Evolutionary conservation across 164 flowering plant genomes (phyloP).

Genomic region (Saururus chinensis): DNA sequence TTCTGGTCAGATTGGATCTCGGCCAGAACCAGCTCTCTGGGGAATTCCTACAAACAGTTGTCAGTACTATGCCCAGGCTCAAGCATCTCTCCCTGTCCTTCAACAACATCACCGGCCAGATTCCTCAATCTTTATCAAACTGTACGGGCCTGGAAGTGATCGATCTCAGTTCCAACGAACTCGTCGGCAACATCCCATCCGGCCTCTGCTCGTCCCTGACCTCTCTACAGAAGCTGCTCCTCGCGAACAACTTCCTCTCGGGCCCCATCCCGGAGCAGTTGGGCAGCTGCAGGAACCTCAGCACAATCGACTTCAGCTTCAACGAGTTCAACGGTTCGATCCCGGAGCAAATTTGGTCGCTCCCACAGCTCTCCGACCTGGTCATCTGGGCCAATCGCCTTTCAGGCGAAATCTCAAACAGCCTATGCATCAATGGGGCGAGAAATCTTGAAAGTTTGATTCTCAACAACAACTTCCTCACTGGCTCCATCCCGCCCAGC

Average conservation of each 20-base stretch:
- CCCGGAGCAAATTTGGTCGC: slow-evolving; percentile 49
- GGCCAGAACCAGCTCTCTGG: slow-evolving; percentile 58
- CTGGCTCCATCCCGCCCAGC: slow-evolving; percentile 53
- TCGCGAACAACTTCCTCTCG: slow-evolving; percentile 45
- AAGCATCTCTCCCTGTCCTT: slow-evolving; percentile 38
- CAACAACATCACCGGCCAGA: slow-evolving; percentile 54
- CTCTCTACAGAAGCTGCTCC: slow-evolving; percentile 32
- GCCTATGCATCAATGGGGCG: slow-evolving; percentile 52
- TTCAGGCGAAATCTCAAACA: slow-evolving; percentile 55
- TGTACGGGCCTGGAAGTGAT: slow-evolving; percentile 44
- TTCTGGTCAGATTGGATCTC: slow-evolving; percentile 38
- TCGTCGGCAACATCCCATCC: slow-evolving; percentile 48
- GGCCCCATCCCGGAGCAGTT: slow-evolving; percentile 53
- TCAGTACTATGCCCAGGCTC: slow-evolving; percentile 37
- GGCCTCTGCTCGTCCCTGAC: slow-evolving; percentile 41
- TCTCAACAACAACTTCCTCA: slow-evolving; percentile 63
- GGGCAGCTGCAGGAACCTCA: slow-evolving; percentile 49
- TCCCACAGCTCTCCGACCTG: slow-evolving; percentile 57
- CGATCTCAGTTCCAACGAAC: slow-evolving; percentile 63
- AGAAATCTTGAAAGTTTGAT: slow-evolving; percentile 52
- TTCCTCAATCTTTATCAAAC: slow-evolving; percentile 47
- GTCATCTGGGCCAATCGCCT: slow-evolving; percentile 80
- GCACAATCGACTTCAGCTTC: slow-evolving; percentile 64
- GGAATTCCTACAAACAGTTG: slow-evolving; percentile 35
- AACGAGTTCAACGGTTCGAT: slow-evolving; percentile 47